Percentiles rank a stretch among this genome's conserved stretches.
These are phyloP conservation scores for Chimonanthus salicifolius DNA, from an alignment of 164 flowering plant genomes.

Conservation along the genomic window DNA sequence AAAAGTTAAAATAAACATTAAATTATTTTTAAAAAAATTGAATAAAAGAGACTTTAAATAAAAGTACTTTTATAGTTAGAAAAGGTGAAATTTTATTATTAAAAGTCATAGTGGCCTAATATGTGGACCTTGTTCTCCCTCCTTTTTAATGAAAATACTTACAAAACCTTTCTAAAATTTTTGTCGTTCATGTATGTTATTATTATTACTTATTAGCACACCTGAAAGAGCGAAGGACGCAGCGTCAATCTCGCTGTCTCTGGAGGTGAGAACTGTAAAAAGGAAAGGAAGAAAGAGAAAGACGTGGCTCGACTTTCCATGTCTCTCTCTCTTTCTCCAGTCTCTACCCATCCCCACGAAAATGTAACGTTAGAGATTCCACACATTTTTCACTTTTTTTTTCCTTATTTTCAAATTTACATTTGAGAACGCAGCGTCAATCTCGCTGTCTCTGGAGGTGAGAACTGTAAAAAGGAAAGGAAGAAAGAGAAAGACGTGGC, in stretches of 20 bases:
- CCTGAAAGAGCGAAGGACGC: not conserved
- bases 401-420: not conserved
- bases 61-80: too few relatives aligned
- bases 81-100: too few relatives aligned
- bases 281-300: not conserved
- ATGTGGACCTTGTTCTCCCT: too few relatives aligned
- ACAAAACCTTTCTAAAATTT: too few relatives aligned
- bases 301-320: not conserved
- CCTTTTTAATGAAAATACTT: too few relatives aligned
- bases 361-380: conserved; percentile 3
- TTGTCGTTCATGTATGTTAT: too few relatives aligned
- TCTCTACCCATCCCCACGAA: not conserved
- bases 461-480: not conserved
- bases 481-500: not conserved
- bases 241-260: not conserved
- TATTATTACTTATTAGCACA: too few relatives aligned
- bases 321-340: not conserved
- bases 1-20: too few relatives aligned
- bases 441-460: not conserved
- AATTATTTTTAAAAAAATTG: too few relatives aligned
- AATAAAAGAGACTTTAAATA: too few relatives aligned
- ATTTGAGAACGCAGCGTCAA: too few relatives aligned
- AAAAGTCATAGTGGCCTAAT: too few relatives aligned
- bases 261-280: not conserved
- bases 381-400: not conserved